Evolutionary conservation across 345 rosid species (phyloP), one percentile per base, ranked within the genome.

Genomic region (Dovyalis caffra): DNA sequence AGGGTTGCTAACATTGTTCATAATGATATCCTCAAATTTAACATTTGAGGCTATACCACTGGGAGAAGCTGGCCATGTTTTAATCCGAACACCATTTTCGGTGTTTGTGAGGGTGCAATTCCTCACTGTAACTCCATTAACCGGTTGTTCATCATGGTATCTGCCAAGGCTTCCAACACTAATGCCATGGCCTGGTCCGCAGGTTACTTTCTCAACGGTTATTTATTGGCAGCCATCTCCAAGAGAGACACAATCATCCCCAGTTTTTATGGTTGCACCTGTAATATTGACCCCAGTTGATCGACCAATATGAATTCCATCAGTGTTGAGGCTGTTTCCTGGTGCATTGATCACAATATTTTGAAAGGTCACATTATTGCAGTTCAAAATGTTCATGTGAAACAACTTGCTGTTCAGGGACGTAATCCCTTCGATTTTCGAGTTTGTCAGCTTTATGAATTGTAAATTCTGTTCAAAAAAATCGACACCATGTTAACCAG

Each of bases 111-210:
- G 58, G 3, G 77, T 65, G 74, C 88, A 86, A 58, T 85, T 80
- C 53, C 23, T 83, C 3, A 87, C 76, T 18, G 40, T 78, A 47
- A 91, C 15, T 32, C 88, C 93, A 4, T 0, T 49, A 8, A 91
- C 93, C 0, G 90, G 89, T 7, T 66, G 33, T 72, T 89, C 93
- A 7, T 82, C 61, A 0, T 67, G 79, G 66, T 85, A 81, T 60
- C 43, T 88, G 2, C 95, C 93, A 0, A 89, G 85, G 75, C 90
- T 90, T 32, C 93, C 91, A 7, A 87, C 57, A 69, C 91, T 75
- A 53, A 90, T 76, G 10, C 92, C 92, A 15, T 87, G 91, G 40
- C 95, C 95, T 2, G 91, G 90, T 25, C 89, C 90, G 38, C 95
- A 88, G 4, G 64, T 78, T 2, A 85, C 78, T 8, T 68, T 63